phyloP scores from a whole-genome alignment of 116 monocot species.

The Iris pallida region DNA sequence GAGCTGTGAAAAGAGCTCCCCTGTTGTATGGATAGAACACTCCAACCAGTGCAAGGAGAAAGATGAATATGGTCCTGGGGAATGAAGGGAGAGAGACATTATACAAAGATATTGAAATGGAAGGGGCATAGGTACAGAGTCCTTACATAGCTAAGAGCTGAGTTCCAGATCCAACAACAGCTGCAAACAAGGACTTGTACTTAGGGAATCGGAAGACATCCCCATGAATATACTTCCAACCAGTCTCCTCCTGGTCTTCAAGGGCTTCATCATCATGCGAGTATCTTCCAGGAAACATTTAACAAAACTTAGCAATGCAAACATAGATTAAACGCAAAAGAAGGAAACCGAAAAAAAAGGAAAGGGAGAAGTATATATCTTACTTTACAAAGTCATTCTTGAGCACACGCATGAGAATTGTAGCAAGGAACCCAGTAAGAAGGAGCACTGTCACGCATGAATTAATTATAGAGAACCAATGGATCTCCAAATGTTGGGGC shows the following conservation, averaged over 20 bases:
- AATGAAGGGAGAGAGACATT: slow-evolving; percentile 4
- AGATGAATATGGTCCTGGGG: slow-evolving; percentile 44
- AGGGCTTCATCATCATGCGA: slow-evolving; percentile 59
- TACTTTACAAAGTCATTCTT: slow-evolving; percentile 47
- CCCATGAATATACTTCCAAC: slow-evolving; percentile 65
- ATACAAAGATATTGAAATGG: not conserved
- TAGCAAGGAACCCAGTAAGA: slow-evolving; percentile 28
- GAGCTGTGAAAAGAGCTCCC: slow-evolving; percentile 57
- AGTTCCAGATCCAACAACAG: slow-evolving; percentile 50
- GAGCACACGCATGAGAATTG: slow-evolving; percentile 35
- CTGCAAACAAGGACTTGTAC: slow-evolving; percentile 53
- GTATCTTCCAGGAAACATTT: slow-evolving; percentile 27
- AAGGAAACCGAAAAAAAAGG: not conserved
- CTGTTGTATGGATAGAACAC: slow-evolving; percentile 68
- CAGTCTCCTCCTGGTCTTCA: slow-evolving; percentile 64
- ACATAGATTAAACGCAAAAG: not conserved
- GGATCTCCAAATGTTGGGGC: slow-evolving; percentile 46
- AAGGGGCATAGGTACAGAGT: slow-evolving; percentile 2
- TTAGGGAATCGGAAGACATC: slow-evolving; percentile 58
- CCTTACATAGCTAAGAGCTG: slow-evolving; percentile 46
- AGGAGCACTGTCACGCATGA: slow-evolving; percentile 35
- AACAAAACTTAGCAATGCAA: not conserved
- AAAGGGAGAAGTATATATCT: slow-evolving; percentile 1
- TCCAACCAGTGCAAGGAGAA: slow-evolving; percentile 49
- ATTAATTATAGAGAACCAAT: slow-evolving; percentile 44